A percentile compares a stretch with the other conserved stretches of the same genome.
phyloP scores from a whole-genome alignment of 225 moss, liverwort and hornwort species.

The Thuidium tamariscinum region DNA sequence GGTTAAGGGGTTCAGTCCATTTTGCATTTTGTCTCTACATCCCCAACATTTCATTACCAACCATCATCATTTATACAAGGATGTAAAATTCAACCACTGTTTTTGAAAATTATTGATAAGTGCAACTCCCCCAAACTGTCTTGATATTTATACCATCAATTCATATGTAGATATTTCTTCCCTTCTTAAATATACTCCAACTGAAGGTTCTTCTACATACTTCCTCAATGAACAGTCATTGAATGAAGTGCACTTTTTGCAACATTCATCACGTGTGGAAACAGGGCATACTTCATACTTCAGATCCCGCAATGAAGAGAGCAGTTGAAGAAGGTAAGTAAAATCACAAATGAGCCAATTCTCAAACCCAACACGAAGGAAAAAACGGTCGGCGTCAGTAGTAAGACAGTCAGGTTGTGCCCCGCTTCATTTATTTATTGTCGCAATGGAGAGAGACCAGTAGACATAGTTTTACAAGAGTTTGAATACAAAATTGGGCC shows the following conservation, averaged over 20 bases:
- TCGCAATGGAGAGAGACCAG: not conserved
- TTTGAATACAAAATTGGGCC: conserved; percentile 11
- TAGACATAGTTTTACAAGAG: conserved; percentile 17
- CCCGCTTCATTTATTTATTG: not conserved
- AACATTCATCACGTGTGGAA: not conserved
- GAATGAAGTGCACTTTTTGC: not conserved
- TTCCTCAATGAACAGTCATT: not conserved
- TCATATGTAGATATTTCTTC: not conserved
- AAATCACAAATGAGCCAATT: not conserved
- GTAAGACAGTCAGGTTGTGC: not conserved
- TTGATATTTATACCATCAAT: not conserved
- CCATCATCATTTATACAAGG: not conserved
- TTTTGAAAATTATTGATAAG: not conserved
- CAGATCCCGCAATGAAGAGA: no score
- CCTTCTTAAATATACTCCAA: not conserved
- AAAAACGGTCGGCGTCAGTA: no score
- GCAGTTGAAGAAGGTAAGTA: no score
- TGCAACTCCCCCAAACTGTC: not conserved
- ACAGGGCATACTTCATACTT: not conserved
- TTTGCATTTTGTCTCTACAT: not conserved
- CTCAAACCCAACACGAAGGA: not conserved
- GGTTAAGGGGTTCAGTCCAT: not conserved
- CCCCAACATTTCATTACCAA: not conserved
- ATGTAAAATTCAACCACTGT: not conserved
- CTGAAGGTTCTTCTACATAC: not conserved